A percentile compares a stretch with the other conserved stretches of the same genome.
These are phyloP conservation scores for Umbellularia californica DNA, from an alignment of 164 flowering plant genomes.

Conservation along the genomic window DNA sequence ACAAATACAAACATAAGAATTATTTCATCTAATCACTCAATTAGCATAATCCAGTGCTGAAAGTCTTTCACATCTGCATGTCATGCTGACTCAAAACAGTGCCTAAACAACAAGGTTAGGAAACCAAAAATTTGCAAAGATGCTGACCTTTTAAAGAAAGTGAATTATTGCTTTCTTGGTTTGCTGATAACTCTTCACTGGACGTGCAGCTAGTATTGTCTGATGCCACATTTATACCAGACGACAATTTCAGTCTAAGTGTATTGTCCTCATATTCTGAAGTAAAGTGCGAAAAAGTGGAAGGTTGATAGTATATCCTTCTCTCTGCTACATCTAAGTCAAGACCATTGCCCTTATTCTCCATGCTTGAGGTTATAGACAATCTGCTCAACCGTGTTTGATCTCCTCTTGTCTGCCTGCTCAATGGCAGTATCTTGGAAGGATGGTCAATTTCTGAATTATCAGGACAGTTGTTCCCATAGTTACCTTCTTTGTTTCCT, in stretches of 20 bases:
- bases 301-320: slow-evolving; percentile 12
- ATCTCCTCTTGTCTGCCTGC: neutral
- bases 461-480: slow-evolving; percentile 12
- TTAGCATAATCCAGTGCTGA: neutral
- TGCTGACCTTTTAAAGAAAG: slow-evolving; percentile 67
- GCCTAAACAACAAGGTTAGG: neutral
- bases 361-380: slow-evolving; percentile 14
- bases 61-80: neutral
- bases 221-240: slow-evolving; percentile 31
- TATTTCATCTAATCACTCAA: neutral
- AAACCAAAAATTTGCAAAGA: neutral
- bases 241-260: slow-evolving; percentile 36
- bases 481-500: slow-evolving; percentile 5
- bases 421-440: neutral
- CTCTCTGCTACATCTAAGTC: slow-evolving; percentile 20
- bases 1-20: neutral
- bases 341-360: slow-evolving; percentile 23
- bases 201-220: slow-evolving; percentile 42
- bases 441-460: slow-evolving; percentile 16
- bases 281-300: slow-evolving; percentile 18
- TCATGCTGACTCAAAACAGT: neutral
- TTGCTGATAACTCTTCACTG: slow-evolving; percentile 37
- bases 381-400: neutral
- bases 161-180: slow-evolving; percentile 35
- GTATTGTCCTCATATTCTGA: slow-evolving; percentile 28